Conservation (phyloP, 441 rosid genomes). For the Hura crepitans region DNA sequence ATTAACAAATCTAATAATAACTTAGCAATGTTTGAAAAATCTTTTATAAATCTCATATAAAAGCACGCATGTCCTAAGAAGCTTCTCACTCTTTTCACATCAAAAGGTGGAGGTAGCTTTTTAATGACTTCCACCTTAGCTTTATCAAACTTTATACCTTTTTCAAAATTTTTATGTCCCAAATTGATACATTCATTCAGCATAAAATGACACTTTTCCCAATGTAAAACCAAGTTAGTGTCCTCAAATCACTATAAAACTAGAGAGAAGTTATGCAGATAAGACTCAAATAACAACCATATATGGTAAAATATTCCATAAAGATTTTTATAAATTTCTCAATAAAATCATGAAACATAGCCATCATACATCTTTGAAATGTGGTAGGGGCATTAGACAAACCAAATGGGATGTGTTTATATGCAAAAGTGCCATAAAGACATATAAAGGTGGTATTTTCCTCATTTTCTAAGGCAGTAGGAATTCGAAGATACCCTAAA, state of each 20-base stretch:
- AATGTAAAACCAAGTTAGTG: not conserved
- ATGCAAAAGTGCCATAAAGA: no score
- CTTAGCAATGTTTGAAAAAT: not conserved
- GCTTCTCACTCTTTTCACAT: not conserved
- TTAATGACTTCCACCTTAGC: not conserved
- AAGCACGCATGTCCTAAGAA: not conserved
- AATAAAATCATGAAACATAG: not conserved
- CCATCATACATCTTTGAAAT: not conserved
- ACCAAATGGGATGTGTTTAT: not conserved
- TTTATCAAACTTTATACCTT: not conserved
- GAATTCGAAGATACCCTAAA: not conserved
- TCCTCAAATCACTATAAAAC: not conserved
- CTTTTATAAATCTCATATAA: not conserved
- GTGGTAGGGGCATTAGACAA: not conserved
- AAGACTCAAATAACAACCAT: not conserved
- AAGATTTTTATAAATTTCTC: not conserved
- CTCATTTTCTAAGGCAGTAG: not conserved
- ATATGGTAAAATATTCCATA: not conserved
- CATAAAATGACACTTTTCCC: slow-evolving; percentile 3
- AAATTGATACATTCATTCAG: not conserved
- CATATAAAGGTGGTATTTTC: not conserved
- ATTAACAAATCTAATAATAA: not conserved
- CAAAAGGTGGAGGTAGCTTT: not conserved
- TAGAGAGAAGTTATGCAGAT: not conserved
- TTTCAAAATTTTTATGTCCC: not conserved